Evolutionary conservation across 768 basidiomycete genomes (phyloP).

Genomic region (Calocera cornea): DNA sequence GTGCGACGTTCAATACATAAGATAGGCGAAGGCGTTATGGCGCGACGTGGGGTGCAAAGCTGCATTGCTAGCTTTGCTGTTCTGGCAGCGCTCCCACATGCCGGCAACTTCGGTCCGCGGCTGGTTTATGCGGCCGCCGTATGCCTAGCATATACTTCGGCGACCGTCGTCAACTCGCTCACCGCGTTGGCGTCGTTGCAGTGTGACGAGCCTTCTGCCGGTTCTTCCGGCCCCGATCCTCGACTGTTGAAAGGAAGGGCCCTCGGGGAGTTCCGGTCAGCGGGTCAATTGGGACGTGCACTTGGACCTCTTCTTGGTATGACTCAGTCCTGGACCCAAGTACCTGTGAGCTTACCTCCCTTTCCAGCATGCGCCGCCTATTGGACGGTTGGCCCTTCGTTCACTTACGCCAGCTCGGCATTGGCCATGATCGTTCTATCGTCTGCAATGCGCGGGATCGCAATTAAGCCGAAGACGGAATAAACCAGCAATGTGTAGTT

Average conservation of each 20-base stretch:
- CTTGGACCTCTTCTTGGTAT: conserved; percentile 80
- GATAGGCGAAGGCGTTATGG: conserved; percentile 70
- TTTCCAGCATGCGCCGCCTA: conserved; percentile 68
- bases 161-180: conserved; percentile 87
- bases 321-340: conserved; percentile 14
- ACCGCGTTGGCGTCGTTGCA: conserved; percentile 85
- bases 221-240: conserved; percentile 38
- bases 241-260: conserved; percentile 72
- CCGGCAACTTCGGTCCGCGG: conserved; percentile 21
- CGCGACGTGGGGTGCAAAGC: conserved; percentile 59
- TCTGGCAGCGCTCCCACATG: conserved; percentile 54
- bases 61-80: conserved; percentile 59
- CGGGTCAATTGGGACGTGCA: conserved; percentile 90
- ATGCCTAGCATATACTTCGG: conserved; percentile 84
- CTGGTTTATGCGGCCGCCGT: conserved; percentile 47
- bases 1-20: conserved; percentile 68
- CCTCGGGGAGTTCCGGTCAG: conserved; percentile 72
- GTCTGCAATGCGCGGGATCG: conserved; percentile 32
- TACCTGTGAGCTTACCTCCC: not conserved
- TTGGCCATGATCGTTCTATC: conserved; percentile 51
- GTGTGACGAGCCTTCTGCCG: conserved; percentile 58
- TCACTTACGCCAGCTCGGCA: conserved; percentile 56
- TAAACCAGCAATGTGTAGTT: conserved; percentile 1
- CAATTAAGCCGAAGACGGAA: conserved; percentile 4
- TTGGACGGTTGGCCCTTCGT: conserved; percentile 64